These are phyloP conservation scores for Zygoascus meyerae DNA, from an alignment of 1,139 yeast species.

Conservation along the genomic window DNA sequence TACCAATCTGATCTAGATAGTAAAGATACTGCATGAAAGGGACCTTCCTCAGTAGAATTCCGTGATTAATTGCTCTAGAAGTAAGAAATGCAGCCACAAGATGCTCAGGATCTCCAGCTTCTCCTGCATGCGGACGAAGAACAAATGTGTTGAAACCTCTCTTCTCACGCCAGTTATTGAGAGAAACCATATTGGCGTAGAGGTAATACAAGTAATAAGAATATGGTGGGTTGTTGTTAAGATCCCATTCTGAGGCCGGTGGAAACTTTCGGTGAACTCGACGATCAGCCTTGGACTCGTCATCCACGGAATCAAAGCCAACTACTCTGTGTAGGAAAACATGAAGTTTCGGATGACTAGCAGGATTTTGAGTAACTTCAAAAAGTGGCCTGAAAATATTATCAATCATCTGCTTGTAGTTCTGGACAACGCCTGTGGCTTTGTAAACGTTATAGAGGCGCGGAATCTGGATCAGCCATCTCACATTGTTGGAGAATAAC, in stretches of 20 bases:
- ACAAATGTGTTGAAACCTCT: slow-evolving; percentile 83
- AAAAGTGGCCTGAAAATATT: slow-evolving; percentile 87
- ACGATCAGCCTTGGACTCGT: slow-evolving; percentile 88
- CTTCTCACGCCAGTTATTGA: slow-evolving; percentile 73
- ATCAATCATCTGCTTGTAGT: slow-evolving; percentile 68
- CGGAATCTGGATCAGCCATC: slow-evolving; percentile 97
- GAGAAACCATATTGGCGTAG: slow-evolving; percentile 75
- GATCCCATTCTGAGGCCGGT: slow-evolving; percentile 74
- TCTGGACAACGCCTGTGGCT: slow-evolving; percentile 60
- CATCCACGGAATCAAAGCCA: slow-evolving; percentile 98
- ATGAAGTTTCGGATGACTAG: slow-evolving; percentile 79
- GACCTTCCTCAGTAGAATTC: slow-evolving; percentile 83
- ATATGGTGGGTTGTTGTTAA: slow-evolving; percentile 86
- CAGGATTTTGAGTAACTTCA: slow-evolving; percentile 82
- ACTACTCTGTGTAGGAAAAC: slow-evolving; percentile 87
- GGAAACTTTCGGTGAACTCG: slow-evolving; percentile 78
- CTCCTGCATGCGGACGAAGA: slow-evolving; percentile 96
- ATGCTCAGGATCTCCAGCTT: slow-evolving; percentile 99
- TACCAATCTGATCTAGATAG: slow-evolving; percentile 89
- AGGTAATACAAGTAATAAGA: slow-evolving; percentile 88
- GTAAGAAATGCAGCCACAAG: slow-evolving; percentile 83
- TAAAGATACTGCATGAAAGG: slow-evolving; percentile 92
- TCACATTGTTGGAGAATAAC: slow-evolving; percentile 83
- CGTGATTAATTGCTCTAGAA: slow-evolving; percentile 92
- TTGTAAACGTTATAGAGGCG: slow-evolving; percentile 87